phyloP scores from a whole-genome alignment of 129 eudicot genomes.

The Kitagawia praeruptora region DNA sequence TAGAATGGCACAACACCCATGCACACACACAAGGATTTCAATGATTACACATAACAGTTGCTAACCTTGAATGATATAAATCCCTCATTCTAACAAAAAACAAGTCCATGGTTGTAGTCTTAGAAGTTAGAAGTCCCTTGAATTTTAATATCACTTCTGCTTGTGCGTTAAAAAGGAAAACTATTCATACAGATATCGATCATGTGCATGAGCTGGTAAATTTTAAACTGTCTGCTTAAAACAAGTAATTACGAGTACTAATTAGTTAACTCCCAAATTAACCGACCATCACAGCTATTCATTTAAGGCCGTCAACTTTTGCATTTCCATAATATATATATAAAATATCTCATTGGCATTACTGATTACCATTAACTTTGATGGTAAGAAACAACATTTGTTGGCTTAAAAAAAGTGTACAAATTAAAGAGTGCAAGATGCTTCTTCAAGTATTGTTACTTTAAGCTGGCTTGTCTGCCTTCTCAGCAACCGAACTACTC shows the following conservation, averaged over 20 bases:
- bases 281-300: background rate
- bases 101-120: no score
- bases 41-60: background rate
- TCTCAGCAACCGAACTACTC: constrained; percentile 11
- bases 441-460: background rate
- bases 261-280: background rate
- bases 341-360: constrained; percentile 7
- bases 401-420: constrained; percentile 8
- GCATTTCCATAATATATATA: background rate
- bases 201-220: no score
- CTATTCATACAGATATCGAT: no score
- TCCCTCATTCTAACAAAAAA: background rate
- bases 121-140: no score
- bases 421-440: constrained; percentile 8
- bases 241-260: no score
- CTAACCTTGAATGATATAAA: background rate
- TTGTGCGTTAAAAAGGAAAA: no score
- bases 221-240: no score
- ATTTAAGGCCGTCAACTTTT: background rate
- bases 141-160: no score
- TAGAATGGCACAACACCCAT: background rate
- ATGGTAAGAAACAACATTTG: constrained; percentile 3
- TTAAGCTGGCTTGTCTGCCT: constrained; percentile 27
- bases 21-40: no score
- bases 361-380: constrained; percentile 14